Conservation (phyloP, 768 basidiomycete genomes). For the Pulveroboletus frians region DNA sequence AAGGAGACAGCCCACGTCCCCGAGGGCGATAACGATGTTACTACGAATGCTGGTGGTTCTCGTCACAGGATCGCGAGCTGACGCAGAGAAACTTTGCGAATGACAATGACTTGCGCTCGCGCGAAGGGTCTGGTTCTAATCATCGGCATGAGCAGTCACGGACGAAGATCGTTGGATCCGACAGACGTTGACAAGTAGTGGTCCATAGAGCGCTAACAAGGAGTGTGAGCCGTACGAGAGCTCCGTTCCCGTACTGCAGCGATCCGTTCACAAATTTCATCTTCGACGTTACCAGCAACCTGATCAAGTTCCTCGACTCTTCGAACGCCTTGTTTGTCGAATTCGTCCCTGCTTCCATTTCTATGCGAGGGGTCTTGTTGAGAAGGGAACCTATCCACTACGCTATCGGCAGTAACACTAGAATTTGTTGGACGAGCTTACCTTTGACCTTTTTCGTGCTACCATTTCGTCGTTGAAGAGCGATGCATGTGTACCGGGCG, state of each 20-base stretch:
- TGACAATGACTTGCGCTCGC: constrained; percentile 81
- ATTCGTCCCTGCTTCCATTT: constrained; percentile 62
- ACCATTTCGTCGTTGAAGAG: constrained; percentile 86
- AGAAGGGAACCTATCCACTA: constrained; percentile 66
- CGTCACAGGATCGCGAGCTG: constrained; percentile 89
- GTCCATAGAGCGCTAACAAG: constrained; percentile 79
- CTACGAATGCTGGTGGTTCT: constrained; percentile 85
- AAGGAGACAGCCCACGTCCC: constrained; percentile 98
- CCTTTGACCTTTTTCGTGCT: constrained; percentile 98
- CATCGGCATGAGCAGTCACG: constrained; percentile 4
- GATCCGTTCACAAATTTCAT: constrained; percentile 94
- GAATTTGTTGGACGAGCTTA: constrained; percentile 20
- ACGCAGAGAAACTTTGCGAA: constrained; percentile 97
- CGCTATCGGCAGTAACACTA: neutral
- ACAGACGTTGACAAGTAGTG: constrained; percentile 85
- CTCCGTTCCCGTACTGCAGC: constrained; percentile 80
- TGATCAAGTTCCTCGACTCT: constrained; percentile 87
- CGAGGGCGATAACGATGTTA: constrained; percentile 96
- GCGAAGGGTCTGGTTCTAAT: constrained; percentile 78
- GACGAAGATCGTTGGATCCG: neutral
- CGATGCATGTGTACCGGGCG: constrained; percentile 92
- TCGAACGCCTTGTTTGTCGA: constrained; percentile 42
- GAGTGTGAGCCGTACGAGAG: constrained; percentile 80
- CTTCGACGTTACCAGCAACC: constrained; percentile 95
- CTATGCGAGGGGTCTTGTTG: constrained; percentile 79